Evolutionary conservation across 257 asterid genomes (phyloP).

Genomic region (Scutellaria baicalensis): DNA sequence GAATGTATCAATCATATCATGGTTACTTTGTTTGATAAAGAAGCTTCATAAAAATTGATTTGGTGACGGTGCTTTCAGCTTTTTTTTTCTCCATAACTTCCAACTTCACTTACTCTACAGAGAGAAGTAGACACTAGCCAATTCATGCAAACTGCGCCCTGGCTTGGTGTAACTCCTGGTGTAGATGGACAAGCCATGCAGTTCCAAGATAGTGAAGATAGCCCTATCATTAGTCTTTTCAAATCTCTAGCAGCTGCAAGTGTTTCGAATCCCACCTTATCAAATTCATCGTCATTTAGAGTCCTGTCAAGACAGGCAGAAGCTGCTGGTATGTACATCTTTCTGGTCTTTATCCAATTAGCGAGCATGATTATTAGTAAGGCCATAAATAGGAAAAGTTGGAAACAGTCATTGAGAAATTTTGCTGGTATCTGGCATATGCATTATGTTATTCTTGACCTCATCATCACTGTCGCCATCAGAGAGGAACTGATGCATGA

Average conservation of each 20-base stretch:
- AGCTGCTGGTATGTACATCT: conserved; percentile 77
- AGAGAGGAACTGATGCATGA: neutral
- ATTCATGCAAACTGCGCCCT: conserved; percentile 96
- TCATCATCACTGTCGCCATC: neutral
- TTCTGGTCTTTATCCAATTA: neutral
- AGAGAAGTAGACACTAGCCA: conserved; percentile 96
- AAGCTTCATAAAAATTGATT: neutral
- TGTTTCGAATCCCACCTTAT: conserved; percentile 54
- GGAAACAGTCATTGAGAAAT: neutral
- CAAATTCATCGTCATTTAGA: conserved; percentile 59
- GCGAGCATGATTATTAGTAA: neutral
- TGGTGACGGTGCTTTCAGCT: neutral
- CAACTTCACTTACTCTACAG: conserved; percentile 31
- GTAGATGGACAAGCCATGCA: conserved; percentile 80
- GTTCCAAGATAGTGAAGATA: conserved; percentile 69
- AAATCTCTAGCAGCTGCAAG: conserved; percentile 70
- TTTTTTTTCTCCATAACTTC: conserved; percentile 6
- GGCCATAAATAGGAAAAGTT: neutral
- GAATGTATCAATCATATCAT: neutral
- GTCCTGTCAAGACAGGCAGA: conserved; percentile 92
- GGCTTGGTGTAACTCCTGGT: conserved; percentile 94
- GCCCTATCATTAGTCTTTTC: conserved; percentile 77
- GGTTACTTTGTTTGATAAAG: neutral
- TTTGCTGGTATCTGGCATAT: neutral
- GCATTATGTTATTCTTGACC: neutral